These are phyloP conservation scores for Rubia yunnanensis DNA, from an alignment of 257 asterid genomes.

Conservation along the genomic window DNA sequence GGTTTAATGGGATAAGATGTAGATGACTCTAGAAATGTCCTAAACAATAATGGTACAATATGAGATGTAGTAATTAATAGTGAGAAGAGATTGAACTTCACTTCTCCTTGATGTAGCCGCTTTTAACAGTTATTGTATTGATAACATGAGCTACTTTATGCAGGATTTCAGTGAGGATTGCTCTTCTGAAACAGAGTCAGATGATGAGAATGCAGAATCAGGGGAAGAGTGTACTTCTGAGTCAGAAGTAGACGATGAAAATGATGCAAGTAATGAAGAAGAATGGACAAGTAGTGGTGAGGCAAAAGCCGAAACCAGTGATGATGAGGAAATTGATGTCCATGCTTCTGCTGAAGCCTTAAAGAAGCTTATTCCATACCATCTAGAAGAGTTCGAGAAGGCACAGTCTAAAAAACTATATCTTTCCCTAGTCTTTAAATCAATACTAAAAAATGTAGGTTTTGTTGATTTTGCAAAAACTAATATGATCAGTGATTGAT, in stretches of 20 bases:
- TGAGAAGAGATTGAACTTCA: background rate
- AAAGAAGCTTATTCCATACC: conserved; percentile 60
- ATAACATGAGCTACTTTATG: background rate
- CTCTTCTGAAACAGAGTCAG: conserved; percentile 66
- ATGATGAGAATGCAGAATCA: conserved; percentile 53
- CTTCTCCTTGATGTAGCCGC: background rate
- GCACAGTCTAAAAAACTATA: conserved; percentile 20
- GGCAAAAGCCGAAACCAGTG: conserved; percentile 62
- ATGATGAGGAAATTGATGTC: conserved; percentile 64
- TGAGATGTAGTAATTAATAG: background rate
- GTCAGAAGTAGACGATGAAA: conserved; percentile 76
- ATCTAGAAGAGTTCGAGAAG: conserved; percentile 76
- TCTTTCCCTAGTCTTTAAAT: background rate
- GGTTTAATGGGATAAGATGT: background rate
- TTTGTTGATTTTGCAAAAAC: background rate
- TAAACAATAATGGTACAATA: background rate
- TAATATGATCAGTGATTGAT: background rate
- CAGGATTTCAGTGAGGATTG: conserved; percentile 73
- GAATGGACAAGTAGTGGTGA: conserved; percentile 72
- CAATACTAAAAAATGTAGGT: background rate
- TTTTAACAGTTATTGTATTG: background rate
- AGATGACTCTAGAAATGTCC: background rate
- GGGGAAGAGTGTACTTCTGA: conserved; percentile 56
- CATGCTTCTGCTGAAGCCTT: conserved; percentile 65
- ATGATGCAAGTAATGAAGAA: conserved; percentile 67